Base-by-base conservation (phyloP, 164 flowering plant species). In the Stephania yunnanensis region DNA sequence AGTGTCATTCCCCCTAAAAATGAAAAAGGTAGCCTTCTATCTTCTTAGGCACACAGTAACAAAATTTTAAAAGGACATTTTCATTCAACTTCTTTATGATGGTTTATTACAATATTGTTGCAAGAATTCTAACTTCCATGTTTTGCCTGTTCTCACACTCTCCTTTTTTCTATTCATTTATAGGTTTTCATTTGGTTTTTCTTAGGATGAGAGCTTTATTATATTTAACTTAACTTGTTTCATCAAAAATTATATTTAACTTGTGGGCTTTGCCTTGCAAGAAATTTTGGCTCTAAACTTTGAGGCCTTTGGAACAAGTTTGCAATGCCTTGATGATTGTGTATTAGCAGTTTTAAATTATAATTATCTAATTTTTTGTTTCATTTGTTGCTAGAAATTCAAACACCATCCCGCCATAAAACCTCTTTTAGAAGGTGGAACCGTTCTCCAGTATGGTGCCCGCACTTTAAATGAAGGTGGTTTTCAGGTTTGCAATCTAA, bases 391-490 rank as follows among this genome's bases (percentile, higher is more conserved):
- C 42, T 75, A 95, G 99, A 96, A 86, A 88, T 81, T 94, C 46
- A 96, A 96, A 82, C 90, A 88, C 71, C 99, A 96, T 84, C 97
- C 99, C 77, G 81, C 94, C 55, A 94, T 96, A 82, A 87, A 75
- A 80, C 82, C 90, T 36, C 80, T 92, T 70, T 81, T 96, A 72
- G 91, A 94, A 87, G 98, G 95, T 77, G 99, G 97, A 76, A 90
- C 85, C 55, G 97, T 89, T 72, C 85, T 96, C 53, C 92, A 96
- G 61, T 96, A 96, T 88, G 99, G 99, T 71, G 99, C 99, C 77
- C 95, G 98, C 36, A 87, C 97, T 71, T 83, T 96, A 69, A 96
- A 96, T 87, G 99, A 96, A 86, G 99, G 99, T 15, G 99, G 99
- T 72, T 86, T 88, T 85, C 99, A 96, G 97, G 99, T 95, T 77